These are phyloP conservation scores for Bassia scoparia DNA, from an alignment of 148 eudicot genomes.

Conservation along the genomic window DNA sequence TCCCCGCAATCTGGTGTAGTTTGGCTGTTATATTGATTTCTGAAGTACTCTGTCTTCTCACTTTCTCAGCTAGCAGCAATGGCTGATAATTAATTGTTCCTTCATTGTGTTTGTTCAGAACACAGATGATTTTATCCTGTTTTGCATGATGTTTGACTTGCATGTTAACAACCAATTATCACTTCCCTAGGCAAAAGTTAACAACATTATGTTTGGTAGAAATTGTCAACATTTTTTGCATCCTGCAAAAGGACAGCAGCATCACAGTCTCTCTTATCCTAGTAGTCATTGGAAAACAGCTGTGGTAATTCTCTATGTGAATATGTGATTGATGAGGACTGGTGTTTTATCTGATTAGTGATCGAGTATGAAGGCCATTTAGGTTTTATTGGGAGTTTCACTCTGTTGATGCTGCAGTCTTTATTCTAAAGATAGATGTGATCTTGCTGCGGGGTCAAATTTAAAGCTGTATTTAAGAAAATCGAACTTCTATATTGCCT, in stretches of 20 bases:
- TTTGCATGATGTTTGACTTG: background rate
- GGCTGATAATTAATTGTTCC: background rate
- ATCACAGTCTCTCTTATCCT: too few relatives aligned
- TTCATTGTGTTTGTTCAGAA: background rate
- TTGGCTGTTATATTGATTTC: background rate
- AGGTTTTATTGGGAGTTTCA: background rate
- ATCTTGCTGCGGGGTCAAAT: too few relatives aligned
- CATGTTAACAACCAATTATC: background rate
- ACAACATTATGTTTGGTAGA: background rate
- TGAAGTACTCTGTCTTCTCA: background rate
- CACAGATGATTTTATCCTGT: background rate
- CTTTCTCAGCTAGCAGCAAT: background rate
- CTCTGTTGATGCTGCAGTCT: background rate
- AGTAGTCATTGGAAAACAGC: too few relatives aligned
- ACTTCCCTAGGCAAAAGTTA: background rate
- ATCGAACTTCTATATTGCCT: background rate
- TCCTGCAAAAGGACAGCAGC: too few relatives aligned
- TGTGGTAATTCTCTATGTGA: too few relatives aligned
- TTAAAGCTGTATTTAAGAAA: background rate
- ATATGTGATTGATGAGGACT: background rate
- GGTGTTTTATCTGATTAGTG: background rate
- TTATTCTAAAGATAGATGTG: background rate
- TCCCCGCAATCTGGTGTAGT: background rate
- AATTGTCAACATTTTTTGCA: too few relatives aligned
- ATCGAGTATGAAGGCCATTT: background rate